Conservation (phyloP, 768 basidiomycete genomes). For the Clathrus columnatus region DNA sequence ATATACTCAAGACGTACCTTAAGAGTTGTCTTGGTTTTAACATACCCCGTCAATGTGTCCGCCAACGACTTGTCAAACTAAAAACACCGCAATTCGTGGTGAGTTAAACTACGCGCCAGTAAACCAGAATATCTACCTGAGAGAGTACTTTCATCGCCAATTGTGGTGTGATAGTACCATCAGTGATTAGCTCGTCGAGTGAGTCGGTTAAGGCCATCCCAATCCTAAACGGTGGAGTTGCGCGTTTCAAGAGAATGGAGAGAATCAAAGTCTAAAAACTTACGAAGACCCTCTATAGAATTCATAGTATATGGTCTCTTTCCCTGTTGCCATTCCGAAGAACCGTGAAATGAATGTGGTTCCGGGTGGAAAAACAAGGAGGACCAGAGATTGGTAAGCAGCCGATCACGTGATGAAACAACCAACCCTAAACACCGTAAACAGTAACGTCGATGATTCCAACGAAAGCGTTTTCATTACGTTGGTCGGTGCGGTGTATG, state of each 20-base stretch:
- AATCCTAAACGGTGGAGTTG: conserved; percentile 50
- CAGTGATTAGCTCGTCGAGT: conserved; percentile 95
- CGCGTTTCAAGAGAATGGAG: not conserved
- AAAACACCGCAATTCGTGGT: not conserved
- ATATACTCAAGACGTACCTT: conserved; percentile 59
- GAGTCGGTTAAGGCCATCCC: conserved; percentile 97
- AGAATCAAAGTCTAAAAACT: conserved; percentile 2
- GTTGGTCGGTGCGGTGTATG: too few relatives aligned
- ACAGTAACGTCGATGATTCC: too few relatives aligned
- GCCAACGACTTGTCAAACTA: conserved; percentile 97
- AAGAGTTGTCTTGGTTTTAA: conserved; percentile 89
- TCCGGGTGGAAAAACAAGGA: too few relatives aligned
- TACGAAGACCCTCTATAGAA: conserved; percentile 85
- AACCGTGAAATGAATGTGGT: too few relatives aligned
- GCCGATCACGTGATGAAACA: too few relatives aligned
- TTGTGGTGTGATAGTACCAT: conserved; percentile 94
- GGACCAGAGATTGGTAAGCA: too few relatives aligned
- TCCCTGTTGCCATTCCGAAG: not conserved
- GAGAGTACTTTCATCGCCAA: conserved; percentile 97
- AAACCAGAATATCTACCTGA: conserved; percentile 52
- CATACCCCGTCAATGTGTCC: conserved; percentile 85
- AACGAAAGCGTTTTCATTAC: too few relatives aligned
- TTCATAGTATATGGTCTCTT: conserved; percentile 68
- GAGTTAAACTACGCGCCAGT: not conserved
- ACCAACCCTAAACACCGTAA: too few relatives aligned